These are phyloP conservation scores for Chrysanthemum makinoi DNA, from an alignment of 129 eudicot genomes.

Conservation along the genomic window DNA sequence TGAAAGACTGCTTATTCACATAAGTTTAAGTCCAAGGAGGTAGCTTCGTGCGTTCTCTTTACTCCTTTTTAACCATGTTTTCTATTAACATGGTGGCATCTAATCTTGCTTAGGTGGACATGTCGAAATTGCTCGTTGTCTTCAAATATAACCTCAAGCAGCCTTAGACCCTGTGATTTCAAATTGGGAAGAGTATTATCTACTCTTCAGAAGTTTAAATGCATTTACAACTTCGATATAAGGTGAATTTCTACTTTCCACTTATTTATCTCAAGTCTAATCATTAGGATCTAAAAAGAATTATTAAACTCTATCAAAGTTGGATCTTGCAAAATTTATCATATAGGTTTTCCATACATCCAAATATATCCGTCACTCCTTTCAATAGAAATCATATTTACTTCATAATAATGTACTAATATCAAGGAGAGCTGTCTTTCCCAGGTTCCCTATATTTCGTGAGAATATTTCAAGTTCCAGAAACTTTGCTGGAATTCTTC, in stretches of 20 bases:
- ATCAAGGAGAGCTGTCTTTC: constrained; percentile 15
- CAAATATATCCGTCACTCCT: neutral
- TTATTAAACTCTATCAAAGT: too few species aligned
- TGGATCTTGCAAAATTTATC: neutral
- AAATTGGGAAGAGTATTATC: constrained; percentile 76
- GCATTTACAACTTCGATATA: constrained; percentile 62
- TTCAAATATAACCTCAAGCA: constrained; percentile 78
- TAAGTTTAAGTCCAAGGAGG: constrained; percentile 92
- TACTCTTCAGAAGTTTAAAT: constrained; percentile 74
- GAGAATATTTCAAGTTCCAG: constrained; percentile 40
- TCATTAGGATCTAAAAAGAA: too few species aligned
- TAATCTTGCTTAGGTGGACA: constrained; percentile 63
- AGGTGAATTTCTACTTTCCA: constrained; percentile 40
- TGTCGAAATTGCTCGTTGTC: constrained; percentile 71
- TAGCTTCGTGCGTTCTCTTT: constrained; percentile 12
- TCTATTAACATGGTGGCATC: constrained; percentile 21
- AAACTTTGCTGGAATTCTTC: constrained; percentile 64
- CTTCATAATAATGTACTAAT: neutral
- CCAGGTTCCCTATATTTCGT: constrained; percentile 67
- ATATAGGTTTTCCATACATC: neutral
- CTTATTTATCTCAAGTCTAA: too few species aligned
- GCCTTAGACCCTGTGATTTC: constrained; percentile 88
- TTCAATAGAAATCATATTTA: neutral
- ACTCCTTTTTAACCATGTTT: neutral
- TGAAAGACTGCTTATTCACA: constrained; percentile 78